phyloP scores from a whole-genome alignment of 1,284 basidiomycete species.

The Cutaneotrichosporon mucoides region DNA sequence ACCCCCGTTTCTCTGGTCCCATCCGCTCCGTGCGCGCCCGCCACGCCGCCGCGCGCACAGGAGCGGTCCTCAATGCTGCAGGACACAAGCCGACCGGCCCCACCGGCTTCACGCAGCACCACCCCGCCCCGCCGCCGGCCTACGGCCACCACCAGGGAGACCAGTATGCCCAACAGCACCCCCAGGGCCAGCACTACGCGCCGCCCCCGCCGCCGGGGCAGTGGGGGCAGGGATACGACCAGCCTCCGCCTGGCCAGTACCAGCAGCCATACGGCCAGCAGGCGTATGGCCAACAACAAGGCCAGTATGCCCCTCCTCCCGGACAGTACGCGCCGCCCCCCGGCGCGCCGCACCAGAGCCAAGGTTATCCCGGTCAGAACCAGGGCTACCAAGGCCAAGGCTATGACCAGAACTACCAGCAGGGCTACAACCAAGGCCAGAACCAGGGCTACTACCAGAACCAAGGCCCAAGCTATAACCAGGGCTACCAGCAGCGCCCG shows the following conservation, averaged over 20 bases:
- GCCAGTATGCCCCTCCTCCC: too few relatives aligned
- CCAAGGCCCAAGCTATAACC: not conserved
- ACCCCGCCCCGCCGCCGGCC: not conserved
- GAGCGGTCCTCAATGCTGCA: not conserved
- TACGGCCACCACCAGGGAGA: not conserved
- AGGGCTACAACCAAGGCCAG: not conserved
- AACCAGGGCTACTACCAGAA: not conserved
- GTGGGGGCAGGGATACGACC: too few relatives aligned
- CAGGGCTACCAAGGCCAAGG: not conserved
- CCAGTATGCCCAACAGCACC: not conserved
- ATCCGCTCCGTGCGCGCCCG: slow-evolving; percentile 1
- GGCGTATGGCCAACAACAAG: too few relatives aligned
- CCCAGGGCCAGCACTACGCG: not conserved
- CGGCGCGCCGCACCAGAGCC: not conserved
- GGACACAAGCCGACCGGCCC: not conserved
- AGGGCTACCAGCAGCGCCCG: not conserved
- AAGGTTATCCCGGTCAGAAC: too few relatives aligned
- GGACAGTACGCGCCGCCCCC: not conserved
- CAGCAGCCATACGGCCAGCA: not conserved
- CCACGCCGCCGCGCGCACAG: not conserved
- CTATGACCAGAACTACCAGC: not conserved
- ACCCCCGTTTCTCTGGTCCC: not conserved
- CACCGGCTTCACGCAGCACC: not conserved
- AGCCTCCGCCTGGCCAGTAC: not conserved
- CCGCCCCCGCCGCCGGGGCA: not conserved